Percentiles rank a stretch among this genome's conserved stretches.
phyloP scores from a whole-genome alignment of 2,329 filamentous ascomycete genomes.

The Monosporascus sp. region DNA sequence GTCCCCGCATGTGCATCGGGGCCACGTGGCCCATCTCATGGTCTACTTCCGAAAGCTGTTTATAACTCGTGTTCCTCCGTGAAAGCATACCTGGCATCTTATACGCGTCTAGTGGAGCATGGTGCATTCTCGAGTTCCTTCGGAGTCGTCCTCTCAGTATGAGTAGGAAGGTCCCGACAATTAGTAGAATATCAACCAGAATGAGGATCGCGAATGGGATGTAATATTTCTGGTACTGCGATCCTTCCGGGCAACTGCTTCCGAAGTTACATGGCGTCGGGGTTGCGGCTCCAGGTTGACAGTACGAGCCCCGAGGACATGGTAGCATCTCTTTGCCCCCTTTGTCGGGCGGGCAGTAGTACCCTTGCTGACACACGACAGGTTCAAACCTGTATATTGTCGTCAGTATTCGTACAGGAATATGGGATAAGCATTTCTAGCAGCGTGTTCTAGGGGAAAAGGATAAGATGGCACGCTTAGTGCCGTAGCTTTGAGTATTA shows the following conservation, averaged over 20 bases:
- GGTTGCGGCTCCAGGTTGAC: constrained; percentile 42
- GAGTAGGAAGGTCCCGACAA: constrained; percentile 31
- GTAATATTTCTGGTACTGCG: constrained; percentile 35
- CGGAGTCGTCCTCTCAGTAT: constrained; percentile 31
- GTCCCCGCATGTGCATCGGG: constrained; percentile 24
- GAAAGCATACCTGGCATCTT: constrained; percentile 25
- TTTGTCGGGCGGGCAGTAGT: constrained; percentile 39
- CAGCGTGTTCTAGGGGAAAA: too few relatives aligned
- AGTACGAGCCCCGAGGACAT: constrained; percentile 47
- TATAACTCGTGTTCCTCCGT: constrained; percentile 29
- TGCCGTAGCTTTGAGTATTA: too few relatives aligned
- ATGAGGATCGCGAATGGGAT: constrained; percentile 40
- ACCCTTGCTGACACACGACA: constrained; percentile 42
- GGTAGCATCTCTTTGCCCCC: constrained; percentile 32
- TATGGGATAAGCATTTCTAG: too few relatives aligned
- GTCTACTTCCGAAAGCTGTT: constrained; percentile 28
- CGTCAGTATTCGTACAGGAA: too few relatives aligned
- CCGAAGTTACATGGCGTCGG: constrained; percentile 43
- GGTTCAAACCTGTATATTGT: constrained; percentile 38
- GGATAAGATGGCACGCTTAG: too few relatives aligned
- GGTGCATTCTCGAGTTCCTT: constrained; percentile 21
- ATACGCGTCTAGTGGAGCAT: constrained; percentile 8
- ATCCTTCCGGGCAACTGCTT: constrained; percentile 41
- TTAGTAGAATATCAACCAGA: constrained; percentile 37
- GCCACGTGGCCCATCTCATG: constrained; percentile 32